A percentile compares a stretch with the other conserved stretches of the same genome.
These are phyloP conservation scores for Hyaloscypha hepaticicola DNA, from an alignment of 495 filamentous ascomycete genomes.

Conservation along the genomic window DNA sequence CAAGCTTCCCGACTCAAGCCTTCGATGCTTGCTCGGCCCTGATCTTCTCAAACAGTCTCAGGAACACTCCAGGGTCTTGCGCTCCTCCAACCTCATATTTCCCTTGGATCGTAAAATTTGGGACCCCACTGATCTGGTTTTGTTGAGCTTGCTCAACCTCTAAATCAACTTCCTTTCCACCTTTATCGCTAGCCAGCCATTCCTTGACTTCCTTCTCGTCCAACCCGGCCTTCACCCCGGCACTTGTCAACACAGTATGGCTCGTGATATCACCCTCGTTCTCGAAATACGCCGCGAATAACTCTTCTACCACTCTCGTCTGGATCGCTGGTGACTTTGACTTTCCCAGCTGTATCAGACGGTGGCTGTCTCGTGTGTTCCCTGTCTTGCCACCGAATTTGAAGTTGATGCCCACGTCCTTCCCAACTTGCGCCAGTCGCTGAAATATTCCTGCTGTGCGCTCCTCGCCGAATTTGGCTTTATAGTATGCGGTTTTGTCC, in stretches of 20 bases:
- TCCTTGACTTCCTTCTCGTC: slow-evolving; percentile 55
- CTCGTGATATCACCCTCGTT: slow-evolving; percentile 75
- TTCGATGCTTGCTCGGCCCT: slow-evolving; percentile 24
- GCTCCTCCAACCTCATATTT: slow-evolving; percentile 63
- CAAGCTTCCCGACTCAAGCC: slow-evolving; percentile 1
- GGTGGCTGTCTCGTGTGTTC: slow-evolving; percentile 75
- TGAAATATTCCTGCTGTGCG: slow-evolving; percentile 54
- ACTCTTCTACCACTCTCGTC: slow-evolving; percentile 61
- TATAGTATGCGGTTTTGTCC: slow-evolving; percentile 57
- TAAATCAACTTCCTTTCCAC: slow-evolving; percentile 66
- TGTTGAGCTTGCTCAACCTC: slow-evolving; percentile 61
- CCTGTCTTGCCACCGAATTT: slow-evolving; percentile 70
- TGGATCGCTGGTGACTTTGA: slow-evolving; percentile 55
- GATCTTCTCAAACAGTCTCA: slow-evolving; percentile 43
- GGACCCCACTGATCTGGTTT: slow-evolving; percentile 66
- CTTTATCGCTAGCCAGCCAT: slow-evolving; percentile 62
- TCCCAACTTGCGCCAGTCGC: slow-evolving; percentile 57
- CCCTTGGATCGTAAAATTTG: slow-evolving; percentile 68
- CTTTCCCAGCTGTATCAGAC: slow-evolving; percentile 68
- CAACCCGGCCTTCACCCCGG: slow-evolving; percentile 63
- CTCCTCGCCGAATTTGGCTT: slow-evolving; percentile 57
- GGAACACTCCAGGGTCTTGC: slow-evolving; percentile 50
- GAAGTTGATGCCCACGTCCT: slow-evolving; percentile 69
- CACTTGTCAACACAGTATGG: slow-evolving; percentile 54
- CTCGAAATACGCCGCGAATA: slow-evolving; percentile 77